Conservation (phyloP, 2,329 filamentous ascomycete genomes). For the Penicillium sp. region DNA sequence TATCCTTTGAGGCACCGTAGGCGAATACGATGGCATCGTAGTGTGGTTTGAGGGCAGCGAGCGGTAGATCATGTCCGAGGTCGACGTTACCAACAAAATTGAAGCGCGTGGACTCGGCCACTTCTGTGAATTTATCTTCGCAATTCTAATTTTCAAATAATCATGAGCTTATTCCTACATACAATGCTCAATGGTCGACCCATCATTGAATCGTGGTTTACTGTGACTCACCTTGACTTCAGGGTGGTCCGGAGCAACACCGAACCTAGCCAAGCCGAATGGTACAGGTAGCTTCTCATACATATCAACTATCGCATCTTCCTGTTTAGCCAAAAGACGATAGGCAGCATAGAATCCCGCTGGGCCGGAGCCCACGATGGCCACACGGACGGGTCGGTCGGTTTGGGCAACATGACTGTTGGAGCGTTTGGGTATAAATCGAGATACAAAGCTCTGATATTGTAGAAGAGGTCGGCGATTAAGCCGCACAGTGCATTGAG, state of each 20-base stretch:
- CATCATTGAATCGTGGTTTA: not conserved
- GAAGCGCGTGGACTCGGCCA: conserved; percentile 78
- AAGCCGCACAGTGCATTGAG: conserved; percentile 29
- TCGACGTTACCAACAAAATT: conserved; percentile 88
- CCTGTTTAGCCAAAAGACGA: conserved; percentile 73
- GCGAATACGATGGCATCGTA: conserved; percentile 92
- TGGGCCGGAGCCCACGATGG: conserved; percentile 88
- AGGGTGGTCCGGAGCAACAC: conserved; percentile 96
- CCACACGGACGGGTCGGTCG: conserved; percentile 68
- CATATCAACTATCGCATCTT: conserved; percentile 81
- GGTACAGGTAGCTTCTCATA: conserved; percentile 92
- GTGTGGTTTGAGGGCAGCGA: conserved; percentile 69
- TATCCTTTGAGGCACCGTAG: conserved; percentile 86
- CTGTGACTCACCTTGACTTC: conserved; percentile 77
- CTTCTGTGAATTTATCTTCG: conserved; percentile 87
- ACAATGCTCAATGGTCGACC: not conserved
- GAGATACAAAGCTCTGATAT: conserved; percentile 4
- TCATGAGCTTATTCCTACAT: not conserved
- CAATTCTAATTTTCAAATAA: conserved; percentile 67
- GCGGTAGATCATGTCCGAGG: conserved; percentile 68
- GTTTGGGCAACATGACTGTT: conserved; percentile 33
- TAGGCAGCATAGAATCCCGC: conserved; percentile 95
- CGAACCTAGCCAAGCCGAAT: conserved; percentile 87
- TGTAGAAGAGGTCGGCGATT: conserved; percentile 11
- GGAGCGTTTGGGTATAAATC: conserved; percentile 23